Base-by-base conservation (phyloP, 805 yeast genomes). In the Zygoascus ofunaensis region DNA sequence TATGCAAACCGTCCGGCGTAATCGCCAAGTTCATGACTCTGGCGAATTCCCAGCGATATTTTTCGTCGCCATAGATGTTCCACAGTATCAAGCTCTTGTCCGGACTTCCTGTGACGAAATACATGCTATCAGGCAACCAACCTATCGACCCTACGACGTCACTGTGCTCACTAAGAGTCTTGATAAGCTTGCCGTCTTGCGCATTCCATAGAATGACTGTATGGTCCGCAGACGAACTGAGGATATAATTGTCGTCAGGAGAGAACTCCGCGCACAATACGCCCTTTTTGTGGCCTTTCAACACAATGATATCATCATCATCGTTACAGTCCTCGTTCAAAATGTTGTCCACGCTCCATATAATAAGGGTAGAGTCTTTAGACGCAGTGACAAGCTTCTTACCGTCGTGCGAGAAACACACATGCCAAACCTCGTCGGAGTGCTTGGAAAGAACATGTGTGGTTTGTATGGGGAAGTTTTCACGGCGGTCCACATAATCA, bases 351-450 rank as follows among this genome's bases (percentile, higher is more conserved):
- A 80, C 82, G 58, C 80, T 82, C 65, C 84, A 87, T 10, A 87
- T 68, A 26, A 77, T 63, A 32, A 85, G 69, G 20, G 71, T 67
- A 4, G 77, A 71, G 57, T 86, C 94, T 14, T 77, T 72, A 5
- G 92, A 78, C 0, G 89, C 82, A 0, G 89, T 75, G n/a, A 86
- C 94, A 34, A 89, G 64, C 50, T 68, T 78, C 49, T 70, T 72
- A 2, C 96, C 96, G 62, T 75, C 73, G 38, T 87, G 83, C 4
- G 92, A 81, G 57, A 85, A 87, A 46, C 75, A 74, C 12, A 82
- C 70, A 57, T 71, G 82, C 97, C 97, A 89, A 10, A 86, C 90
- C 59, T 89, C 95, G 56, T 80, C 77, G 4, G 34, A 60, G 55
- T 84, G 92, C 37, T 70, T 66, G 1, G 62, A 51, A 4, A 83